Percentiles rank a stretch among this genome's conserved stretches.
Conservation (phyloP, 257 asterid genomes). For the Euphrasia confusa region DNA sequence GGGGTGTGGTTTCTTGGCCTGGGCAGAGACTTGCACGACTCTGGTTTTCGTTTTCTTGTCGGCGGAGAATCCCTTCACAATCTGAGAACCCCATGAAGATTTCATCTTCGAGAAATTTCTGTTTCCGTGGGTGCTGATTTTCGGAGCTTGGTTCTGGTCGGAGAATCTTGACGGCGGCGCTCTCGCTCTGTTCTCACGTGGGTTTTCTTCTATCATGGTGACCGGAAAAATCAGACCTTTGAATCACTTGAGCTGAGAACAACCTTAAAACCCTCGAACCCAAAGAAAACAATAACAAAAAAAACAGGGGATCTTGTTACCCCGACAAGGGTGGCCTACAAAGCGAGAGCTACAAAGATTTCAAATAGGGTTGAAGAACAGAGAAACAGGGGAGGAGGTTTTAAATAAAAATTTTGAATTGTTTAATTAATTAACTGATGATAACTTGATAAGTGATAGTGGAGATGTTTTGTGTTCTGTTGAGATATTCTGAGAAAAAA, state of each 20-base stretch:
- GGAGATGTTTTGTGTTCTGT: conserved; percentile 31
- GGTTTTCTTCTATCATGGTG: conserved; percentile 62
- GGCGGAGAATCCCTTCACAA: conserved; percentile 78
- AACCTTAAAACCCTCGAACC: conserved; percentile 15
- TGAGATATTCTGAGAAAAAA: conserved; percentile 36
- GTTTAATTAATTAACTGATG: conserved; percentile 5
- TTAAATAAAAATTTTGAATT: neutral
- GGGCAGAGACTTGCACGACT: conserved; percentile 44
- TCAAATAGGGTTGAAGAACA: neutral
- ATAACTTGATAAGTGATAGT: neutral
- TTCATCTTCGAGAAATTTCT: conserved; percentile 55
- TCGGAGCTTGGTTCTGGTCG: conserved; percentile 65
- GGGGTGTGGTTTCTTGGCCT: conserved; percentile 48
- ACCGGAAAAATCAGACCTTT: conserved; percentile 12
- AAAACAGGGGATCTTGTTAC: neutral
- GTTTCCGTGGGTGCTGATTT: conserved; percentile 27
- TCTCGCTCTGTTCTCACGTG: conserved; percentile 47
- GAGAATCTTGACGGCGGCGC: conserved; percentile 42
- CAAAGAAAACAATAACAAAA: neutral
- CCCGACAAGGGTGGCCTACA: too few relatives aligned
- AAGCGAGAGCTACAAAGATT: neutral
- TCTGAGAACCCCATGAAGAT: conserved; percentile 84
- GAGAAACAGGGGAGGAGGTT: neutral
- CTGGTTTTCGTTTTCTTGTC: conserved; percentile 65
- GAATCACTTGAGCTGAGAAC: neutral